Conservation (phyloP, 2,329 filamentous ascomycete species). For the Phialophora verrucosa region DNA sequence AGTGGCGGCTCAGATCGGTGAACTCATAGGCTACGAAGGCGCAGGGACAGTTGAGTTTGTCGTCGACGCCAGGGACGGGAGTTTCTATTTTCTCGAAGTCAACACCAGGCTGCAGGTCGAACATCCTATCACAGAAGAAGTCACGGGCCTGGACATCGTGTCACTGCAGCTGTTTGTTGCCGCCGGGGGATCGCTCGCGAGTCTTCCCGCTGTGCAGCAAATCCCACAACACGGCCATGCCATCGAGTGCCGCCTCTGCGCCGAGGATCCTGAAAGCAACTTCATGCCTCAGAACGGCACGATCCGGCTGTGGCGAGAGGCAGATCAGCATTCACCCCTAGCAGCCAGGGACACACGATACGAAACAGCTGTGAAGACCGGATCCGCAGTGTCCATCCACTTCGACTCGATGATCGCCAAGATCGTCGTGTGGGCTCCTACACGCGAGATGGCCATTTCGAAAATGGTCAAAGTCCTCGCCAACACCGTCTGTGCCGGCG, state of each 20-base stretch:
- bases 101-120: conserved; percentile 60
- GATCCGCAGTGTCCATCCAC: conserved; percentile 50
- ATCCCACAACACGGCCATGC: conserved; percentile 47
- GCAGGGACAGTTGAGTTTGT: conserved; percentile 57
- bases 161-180: conserved; percentile 46
- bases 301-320: conserved; percentile 46
- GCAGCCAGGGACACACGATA: conserved; percentile 46
- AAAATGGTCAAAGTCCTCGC: conserved; percentile 46
- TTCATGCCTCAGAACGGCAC: conserved; percentile 49
- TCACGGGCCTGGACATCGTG: conserved; percentile 50
- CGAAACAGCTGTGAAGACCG: conserved; percentile 50
- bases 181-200: conserved; percentile 42
- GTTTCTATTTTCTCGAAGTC: conserved; percentile 57
- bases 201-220: conserved; percentile 37
- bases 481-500: conserved; percentile 70
- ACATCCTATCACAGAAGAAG: conserved; percentile 53
- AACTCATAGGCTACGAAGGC: conserved; percentile 48
- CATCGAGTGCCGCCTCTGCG: conserved; percentile 54
- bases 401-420: conserved; percentile 58
- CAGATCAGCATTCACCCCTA: conserved; percentile 10
- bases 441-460: conserved; percentile 44
- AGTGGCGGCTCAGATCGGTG: conserved; percentile 48
- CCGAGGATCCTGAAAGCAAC: conserved; percentile 50
- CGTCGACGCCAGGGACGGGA: conserved; percentile 46
- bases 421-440: conserved; percentile 53